phyloP scores from a whole-genome alignment of 768 basidiomycete species.

The Psilocybe sp. region DNA sequence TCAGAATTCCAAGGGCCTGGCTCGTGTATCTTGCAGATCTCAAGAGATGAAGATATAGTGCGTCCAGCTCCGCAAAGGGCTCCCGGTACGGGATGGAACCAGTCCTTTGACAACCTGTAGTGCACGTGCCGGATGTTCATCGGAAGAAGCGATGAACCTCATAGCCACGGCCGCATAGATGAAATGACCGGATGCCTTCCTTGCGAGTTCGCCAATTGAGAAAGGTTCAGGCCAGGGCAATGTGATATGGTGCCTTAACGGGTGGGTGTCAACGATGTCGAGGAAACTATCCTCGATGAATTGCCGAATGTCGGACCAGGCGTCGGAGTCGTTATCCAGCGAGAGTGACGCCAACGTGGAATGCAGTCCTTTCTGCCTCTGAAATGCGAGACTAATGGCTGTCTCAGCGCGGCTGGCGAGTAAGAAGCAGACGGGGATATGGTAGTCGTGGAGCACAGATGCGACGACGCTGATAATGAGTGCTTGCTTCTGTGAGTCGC shows the following conservation, averaged over 20 bases:
- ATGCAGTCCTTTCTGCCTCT: background rate
- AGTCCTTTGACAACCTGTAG: slow-evolving; percentile 1
- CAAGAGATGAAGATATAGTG: slow-evolving; percentile 1
- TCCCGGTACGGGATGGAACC: background rate
- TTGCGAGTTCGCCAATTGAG: background rate
- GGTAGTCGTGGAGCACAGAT: background rate
- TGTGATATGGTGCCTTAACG: background rate
- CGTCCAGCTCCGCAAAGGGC: slow-evolving; percentile 4
- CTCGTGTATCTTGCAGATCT: no score
- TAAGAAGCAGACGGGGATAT: slow-evolving; percentile 7
- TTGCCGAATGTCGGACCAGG: slow-evolving; percentile 2
- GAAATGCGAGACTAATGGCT: slow-evolving; percentile 1
- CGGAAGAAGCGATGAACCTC: background rate
- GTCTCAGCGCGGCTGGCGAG: slow-evolving; percentile 7
- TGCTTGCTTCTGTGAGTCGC: background rate
- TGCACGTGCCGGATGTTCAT: background rate
- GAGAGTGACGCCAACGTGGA: background rate
- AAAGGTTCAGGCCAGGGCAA: background rate
- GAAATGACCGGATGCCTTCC: slow-evolving; percentile 10
- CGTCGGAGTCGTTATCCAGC: slow-evolving; percentile 1
- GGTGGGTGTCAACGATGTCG: slow-evolving; percentile 4
- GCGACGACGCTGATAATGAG: background rate
- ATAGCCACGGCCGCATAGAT: slow-evolving; percentile 11
- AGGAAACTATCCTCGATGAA: slow-evolving; percentile 2
- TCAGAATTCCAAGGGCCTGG: no score